Base-by-base conservation (phyloP, 2,329 filamentous ascomycete species). In the Raffaelea deltoideospora region DNA sequence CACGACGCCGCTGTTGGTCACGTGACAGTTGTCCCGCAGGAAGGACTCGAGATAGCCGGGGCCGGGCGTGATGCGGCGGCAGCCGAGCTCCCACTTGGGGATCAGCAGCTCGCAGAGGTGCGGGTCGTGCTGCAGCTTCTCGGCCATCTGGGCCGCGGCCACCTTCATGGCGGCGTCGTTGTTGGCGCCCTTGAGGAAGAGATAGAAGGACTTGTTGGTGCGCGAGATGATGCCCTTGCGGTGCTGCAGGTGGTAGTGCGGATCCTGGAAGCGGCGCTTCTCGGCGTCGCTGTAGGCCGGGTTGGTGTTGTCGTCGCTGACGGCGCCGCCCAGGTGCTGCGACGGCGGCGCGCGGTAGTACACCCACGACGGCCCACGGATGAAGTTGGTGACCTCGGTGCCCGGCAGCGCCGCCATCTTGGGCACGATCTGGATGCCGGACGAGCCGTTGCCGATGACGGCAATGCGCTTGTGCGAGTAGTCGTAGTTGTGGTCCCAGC, bases 371-470 rank as follows among this genome's bases (percentile, higher is more conserved):
- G 37, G 39, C 1, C 37, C 37, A 13, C 41, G 35, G n/a, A 45
- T 30, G n/a, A 38, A 40, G 10, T 37, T 37, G 2, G 39, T 39
- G 13, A 60, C 46, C 35, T 51, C 50, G 39, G 57, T 57, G 6
- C 55, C 27, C 3, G 57, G 58, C 14, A 54, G 51, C 1, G 60
- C 41, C 5, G 49, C 50, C 0, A 58, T 53, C n/a, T n/a, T n/a
- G n/a, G 67, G 63, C 9, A 70, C 47, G 19, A 73, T 53, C 42
- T 74, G 69, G 13, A 72, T 58, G 1, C 65, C 69, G 1, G 65
- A 68, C 17, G 67, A 59, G 7, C 68, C 68, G 36, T 68, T 72
- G 10, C 69, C 69, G 35, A 75, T 69, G n/a, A 75, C 55, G 3
- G 62, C 67, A 8, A 73, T 60, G 0, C 54, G 59, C 47, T 72